These are phyloP conservation scores for Pseudogymnoascus sp. DNA, from an alignment of 2,329 filamentous ascomycete species.

Conservation along the genomic window DNA sequence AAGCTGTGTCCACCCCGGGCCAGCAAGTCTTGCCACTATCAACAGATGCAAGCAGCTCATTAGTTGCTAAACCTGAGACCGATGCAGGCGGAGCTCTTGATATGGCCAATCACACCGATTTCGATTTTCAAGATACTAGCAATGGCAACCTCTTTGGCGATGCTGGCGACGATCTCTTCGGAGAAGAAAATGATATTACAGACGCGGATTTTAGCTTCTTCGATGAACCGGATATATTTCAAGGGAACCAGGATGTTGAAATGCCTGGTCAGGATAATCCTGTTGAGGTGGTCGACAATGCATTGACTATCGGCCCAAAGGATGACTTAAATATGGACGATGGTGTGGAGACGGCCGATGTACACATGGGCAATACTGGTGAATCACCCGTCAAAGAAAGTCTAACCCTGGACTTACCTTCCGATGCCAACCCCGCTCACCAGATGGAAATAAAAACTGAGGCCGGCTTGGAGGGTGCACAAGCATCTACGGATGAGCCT, in stretches of 20 bases:
- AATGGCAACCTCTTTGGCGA: conserved; percentile 60
- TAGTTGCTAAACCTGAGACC: background rate
- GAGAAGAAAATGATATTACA: conserved; percentile 61
- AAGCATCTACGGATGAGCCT: background rate
- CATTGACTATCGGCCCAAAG: background rate
- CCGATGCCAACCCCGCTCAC: background rate
- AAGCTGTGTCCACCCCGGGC: conserved; percentile 47
- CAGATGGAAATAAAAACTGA: background rate
- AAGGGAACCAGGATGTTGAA: conserved; percentile 19
- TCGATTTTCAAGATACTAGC: conserved; percentile 31
- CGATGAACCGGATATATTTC: conserved; percentile 46
- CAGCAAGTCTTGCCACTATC: conserved; percentile 26
- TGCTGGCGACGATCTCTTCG: conserved; percentile 62
- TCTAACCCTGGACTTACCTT: background rate
- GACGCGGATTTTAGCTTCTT: conserved; percentile 83
- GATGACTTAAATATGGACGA: background rate
- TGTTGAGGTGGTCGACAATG: background rate
- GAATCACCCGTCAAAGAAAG: background rate
- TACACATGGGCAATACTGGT: conserved; percentile 1
- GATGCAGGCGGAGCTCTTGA: background rate
- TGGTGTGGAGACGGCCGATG: background rate
- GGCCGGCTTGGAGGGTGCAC: background rate
- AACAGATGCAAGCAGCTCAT: background rate
- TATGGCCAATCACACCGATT: background rate
- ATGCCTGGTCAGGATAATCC: conserved; percentile 11